These are phyloP conservation scores for Colletotrichum sp. DNA, from an alignment of 2,329 filamentous ascomycete species.

Conservation along the genomic window DNA sequence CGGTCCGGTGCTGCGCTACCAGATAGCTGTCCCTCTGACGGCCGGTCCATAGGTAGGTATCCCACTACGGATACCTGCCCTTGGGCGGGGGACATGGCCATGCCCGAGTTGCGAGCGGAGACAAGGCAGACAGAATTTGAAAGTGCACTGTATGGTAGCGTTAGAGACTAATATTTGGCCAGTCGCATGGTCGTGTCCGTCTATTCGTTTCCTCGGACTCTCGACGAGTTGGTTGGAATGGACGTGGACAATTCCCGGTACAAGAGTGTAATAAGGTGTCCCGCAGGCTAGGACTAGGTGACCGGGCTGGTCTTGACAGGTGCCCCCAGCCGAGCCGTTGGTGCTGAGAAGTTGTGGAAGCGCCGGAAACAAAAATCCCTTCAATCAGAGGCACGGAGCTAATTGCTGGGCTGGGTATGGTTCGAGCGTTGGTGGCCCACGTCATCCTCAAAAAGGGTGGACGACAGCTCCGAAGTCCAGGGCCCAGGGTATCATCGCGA, in stretches of 20 bases:
- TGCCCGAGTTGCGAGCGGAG: background rate
- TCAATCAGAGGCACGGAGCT: constrained; percentile 21
- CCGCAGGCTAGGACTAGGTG: background rate
- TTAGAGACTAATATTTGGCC: background rate
- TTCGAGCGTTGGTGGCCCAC: background rate
- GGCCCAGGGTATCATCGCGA: constrained; percentile 18
- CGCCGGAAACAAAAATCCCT: constrained; percentile 24
- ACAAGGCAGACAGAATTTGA: background rate
- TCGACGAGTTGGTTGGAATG: background rate
- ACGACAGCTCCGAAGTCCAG: constrained; percentile 8
- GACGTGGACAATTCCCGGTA: background rate
- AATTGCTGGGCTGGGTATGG: constrained; percentile 6
- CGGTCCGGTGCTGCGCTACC: background rate
- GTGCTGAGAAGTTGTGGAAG: constrained; percentile 1
- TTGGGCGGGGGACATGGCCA: background rate
- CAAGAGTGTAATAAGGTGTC: background rate
- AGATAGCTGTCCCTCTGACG: background rate
- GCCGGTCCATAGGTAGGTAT: background rate
- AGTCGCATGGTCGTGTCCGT: background rate
- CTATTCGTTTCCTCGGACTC: background rate
- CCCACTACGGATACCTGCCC: background rate
- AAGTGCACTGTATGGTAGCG: background rate
- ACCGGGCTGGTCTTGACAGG: constrained; percentile 6
- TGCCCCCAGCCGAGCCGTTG: constrained; percentile 7
- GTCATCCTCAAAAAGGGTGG: constrained; percentile 2